phyloP scores from a whole-genome alignment of 495 filamentous ascomycete species.

The Aspergillus haitiensis region DNA sequence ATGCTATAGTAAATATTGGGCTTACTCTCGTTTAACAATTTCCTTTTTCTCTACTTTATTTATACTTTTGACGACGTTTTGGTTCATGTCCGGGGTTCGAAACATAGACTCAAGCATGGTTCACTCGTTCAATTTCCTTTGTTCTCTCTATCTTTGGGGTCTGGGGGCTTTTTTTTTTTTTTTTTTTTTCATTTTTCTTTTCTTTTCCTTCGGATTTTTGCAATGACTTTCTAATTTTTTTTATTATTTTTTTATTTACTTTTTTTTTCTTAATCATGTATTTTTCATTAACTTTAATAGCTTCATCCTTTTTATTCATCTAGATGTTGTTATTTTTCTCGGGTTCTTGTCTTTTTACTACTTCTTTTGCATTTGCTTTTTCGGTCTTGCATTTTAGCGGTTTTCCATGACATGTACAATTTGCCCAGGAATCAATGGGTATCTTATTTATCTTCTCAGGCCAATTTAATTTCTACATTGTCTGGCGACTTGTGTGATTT shows the following conservation, averaged over 20 bases:
- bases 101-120: background rate
- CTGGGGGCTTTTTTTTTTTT: background rate
- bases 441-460: background rate
- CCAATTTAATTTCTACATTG: background rate
- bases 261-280: background rate
- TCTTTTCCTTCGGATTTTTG: background rate
- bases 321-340: background rate
- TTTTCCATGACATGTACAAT: background rate
- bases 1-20: conserved; percentile 2
- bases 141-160: background rate
- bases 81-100: conserved; percentile 1
- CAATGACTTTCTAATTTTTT: conserved; percentile 3
- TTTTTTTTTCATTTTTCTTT: background rate
- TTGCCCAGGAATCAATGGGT: background rate
- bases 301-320: background rate
- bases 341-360: background rate
- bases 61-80: conserved; percentile 2
- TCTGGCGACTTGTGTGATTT: background rate
- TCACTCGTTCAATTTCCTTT: conserved; percentile 7
- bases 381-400: conserved; percentile 1
- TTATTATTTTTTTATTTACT: conserved; percentile 3
- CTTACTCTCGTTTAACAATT: conserved; percentile 2
- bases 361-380: background rate
- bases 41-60: conserved; percentile 6
- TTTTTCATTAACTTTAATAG: background rate